Evolutionary conservation across 495 filamentous ascomycete species (phyloP), one percentile per base, ranked within the genome.

Genomic region (Oidiodendron maius): DNA sequence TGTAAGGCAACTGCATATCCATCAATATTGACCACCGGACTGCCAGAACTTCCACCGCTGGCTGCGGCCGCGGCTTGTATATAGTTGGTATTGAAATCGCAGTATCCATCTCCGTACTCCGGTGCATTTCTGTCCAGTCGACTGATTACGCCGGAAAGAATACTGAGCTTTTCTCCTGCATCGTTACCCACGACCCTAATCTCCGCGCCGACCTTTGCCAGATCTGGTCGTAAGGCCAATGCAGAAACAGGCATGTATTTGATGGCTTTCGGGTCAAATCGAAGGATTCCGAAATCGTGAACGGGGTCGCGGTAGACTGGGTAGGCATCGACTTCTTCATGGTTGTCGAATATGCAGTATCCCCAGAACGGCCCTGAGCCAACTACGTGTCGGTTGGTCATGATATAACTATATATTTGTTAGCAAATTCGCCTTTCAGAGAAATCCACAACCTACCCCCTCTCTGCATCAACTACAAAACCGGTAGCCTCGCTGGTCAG

Each of bases 1-100:
- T 99, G 93, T 51, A 99, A 69, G 38, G 93, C 93, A 41, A 99
- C 82, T 13, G 89, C 94, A 64, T 84, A 83, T 1, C 93, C 93
- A 62, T 95, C 88, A 28, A 96, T 83, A 60, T 97, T 94, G 50
- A 99, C 91, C 2, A 99, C 93, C 1, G 93, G 93, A 80, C 87
- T 93, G 22, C 93, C 93, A 9, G 94, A 97, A 68, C 89, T 95
- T 55, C 93, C 93, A 48, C 93, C 93, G 63, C 87, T 96, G 10
- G 93, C 93, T 5, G 93, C 91, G 22, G 93, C 93, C 12, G 91
- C 94, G 51, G 93, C 93, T 72, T 99, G 93, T 52, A 97, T 97
- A 66, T 99, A 99, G 64, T 96, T 96, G 26, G 93, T 98, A 62
- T 98, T 99, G 74, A 99, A 99, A 61, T 99, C 93, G 65, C 91